phyloP scores from a whole-genome alignment of 108 stramenopile species.

The Epipyxis sp. region DNA sequence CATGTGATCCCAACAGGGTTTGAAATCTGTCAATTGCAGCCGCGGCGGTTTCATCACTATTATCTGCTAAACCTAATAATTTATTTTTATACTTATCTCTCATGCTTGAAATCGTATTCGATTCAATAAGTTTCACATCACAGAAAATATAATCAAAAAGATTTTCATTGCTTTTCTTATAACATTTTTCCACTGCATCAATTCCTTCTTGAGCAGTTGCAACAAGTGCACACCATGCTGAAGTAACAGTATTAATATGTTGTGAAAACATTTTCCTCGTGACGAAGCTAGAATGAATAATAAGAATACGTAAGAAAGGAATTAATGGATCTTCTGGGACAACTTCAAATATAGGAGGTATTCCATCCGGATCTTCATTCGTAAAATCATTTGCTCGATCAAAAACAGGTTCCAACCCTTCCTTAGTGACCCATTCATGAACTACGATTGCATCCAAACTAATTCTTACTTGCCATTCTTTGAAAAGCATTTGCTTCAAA shows the following conservation, averaged over 20 bases:
- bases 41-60: not conserved
- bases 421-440: conserved; percentile 25
- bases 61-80: no score
- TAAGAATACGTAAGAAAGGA: not conserved
- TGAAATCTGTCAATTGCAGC: not conserved
- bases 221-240: not conserved
- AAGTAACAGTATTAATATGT: not conserved
- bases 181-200: not conserved
- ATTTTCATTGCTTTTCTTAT: not conserved
- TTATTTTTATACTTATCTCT: no score
- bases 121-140: not conserved
- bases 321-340: no score
- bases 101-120: no score
- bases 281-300: not conserved
- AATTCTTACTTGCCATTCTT: not conserved
- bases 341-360: no score
- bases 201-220: not conserved
- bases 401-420: conserved; percentile 27
- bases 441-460: not conserved
- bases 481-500: conserved; percentile 12
- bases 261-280: not conserved
- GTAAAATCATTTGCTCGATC: not conserved
- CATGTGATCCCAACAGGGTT: not conserved
- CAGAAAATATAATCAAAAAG: conserved; percentile 1
- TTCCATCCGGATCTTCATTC: not conserved